Conservation (phyloP, 495 filamentous ascomycete species). For the Neurospora cerealis region DNA sequence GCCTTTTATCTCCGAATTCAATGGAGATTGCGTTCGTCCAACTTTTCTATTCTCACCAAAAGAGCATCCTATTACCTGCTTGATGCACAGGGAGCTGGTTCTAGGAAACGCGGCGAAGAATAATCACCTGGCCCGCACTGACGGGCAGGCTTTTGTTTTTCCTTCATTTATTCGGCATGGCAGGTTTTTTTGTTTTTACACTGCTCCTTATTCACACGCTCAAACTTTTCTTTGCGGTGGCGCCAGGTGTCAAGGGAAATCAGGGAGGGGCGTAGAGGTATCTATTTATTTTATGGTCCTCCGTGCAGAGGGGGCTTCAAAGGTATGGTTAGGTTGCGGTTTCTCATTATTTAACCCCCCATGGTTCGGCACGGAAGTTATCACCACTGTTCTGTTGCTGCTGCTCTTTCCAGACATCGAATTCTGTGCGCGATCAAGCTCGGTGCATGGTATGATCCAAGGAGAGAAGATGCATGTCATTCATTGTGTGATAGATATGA, state of each 20-base stretch:
- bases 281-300: background rate
- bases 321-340: background rate
- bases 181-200: slow-evolving; percentile 9
- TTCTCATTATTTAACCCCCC: background rate
- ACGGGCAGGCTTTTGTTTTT: slow-evolving; percentile 2
- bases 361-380: background rate
- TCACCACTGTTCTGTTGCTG: background rate
- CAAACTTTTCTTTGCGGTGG: slow-evolving; percentile 18
- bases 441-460: background rate
- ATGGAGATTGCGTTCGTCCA: slow-evolving; percentile 5
- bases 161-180: slow-evolving; percentile 7
- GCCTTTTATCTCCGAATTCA: slow-evolving; percentile 9
- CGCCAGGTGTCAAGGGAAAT: slow-evolving; percentile 15
- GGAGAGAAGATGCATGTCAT: background rate
- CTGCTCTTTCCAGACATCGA: background rate
- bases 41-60: slow-evolving; percentile 5
- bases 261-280: background rate
- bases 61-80: slow-evolving; percentile 5
- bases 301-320: background rate
- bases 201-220: slow-evolving; percentile 1
- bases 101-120: slow-evolving; percentile 4
- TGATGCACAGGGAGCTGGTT: slow-evolving; percentile 1
- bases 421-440: background rate
- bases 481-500: background rate
- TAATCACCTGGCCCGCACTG: slow-evolving; percentile 4